Evolutionary conservation across 805 yeast species (phyloP).

Genomic region (Candida chilensis): DNA sequence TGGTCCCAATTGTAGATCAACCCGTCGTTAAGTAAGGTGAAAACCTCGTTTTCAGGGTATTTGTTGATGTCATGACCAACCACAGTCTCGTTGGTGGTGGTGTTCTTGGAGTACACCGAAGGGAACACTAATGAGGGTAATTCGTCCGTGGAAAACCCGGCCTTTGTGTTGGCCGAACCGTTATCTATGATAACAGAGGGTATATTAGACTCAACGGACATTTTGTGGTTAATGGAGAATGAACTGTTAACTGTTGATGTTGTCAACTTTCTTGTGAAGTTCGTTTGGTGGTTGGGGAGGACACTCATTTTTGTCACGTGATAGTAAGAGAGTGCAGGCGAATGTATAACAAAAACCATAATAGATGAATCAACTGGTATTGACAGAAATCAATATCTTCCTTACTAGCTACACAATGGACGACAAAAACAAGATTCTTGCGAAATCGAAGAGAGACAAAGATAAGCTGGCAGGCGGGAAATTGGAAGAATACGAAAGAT

Average conservation of each 20-base stretch:
- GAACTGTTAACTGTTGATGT: no score
- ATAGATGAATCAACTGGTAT: no score
- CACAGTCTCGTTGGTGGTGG: slow-evolving; percentile 15
- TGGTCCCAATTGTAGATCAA: slow-evolving; percentile 67
- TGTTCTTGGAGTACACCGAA: slow-evolving; percentile 39
- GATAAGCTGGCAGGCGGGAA: not conserved
- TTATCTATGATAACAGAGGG: slow-evolving; percentile 67
- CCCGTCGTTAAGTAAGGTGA: slow-evolving; percentile 56
- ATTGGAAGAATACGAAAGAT: slow-evolving; percentile 49
- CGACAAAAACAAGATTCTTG: no score
- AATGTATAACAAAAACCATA: no score
- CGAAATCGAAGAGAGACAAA: not conserved
- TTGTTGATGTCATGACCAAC: slow-evolving; percentile 41
- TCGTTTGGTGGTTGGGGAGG: no score
- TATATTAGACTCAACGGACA: slow-evolving; percentile 18
- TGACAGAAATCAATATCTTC: no score
- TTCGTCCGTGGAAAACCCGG: slow-evolving; percentile 62
- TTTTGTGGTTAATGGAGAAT: no score
- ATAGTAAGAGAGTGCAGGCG: no score
- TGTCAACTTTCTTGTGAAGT: no score
- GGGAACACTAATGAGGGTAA: slow-evolving; percentile 52
- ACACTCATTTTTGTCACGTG: no score
- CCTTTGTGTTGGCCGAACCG: slow-evolving; percentile 56
- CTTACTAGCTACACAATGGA: no score
- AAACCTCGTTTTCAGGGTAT: slow-evolving; percentile 36